Conservation (phyloP, 2,329 filamentous ascomycete genomes). For the Fusarium clavum region DNA sequence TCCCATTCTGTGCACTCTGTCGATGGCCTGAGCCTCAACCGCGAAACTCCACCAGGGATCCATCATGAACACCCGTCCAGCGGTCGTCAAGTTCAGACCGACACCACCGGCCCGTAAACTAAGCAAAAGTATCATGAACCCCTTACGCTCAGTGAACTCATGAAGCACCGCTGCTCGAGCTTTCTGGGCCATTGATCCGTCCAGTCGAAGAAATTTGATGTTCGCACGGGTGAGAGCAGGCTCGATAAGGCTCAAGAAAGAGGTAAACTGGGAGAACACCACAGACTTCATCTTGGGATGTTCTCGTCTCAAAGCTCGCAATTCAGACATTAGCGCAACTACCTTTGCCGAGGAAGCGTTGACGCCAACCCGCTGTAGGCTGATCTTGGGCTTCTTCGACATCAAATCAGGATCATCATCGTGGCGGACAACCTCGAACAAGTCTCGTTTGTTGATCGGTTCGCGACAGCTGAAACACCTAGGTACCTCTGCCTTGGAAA, state of each 20-base stretch:
- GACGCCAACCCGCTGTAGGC: slow-evolving; percentile 69
- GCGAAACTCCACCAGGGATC: slow-evolving; percentile 99
- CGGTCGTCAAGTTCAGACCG: slow-evolving; percentile 90
- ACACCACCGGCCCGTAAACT: slow-evolving; percentile 92
- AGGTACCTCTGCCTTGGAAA: slow-evolving; percentile 77
- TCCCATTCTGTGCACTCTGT: slow-evolving; percentile 97
- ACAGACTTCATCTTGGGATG: slow-evolving; percentile 84
- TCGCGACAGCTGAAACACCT: slow-evolving; percentile 93
- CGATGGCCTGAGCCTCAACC: slow-evolving; percentile 95
- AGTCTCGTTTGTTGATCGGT: slow-evolving; percentile 81
- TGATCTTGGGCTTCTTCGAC: slow-evolving; percentile 64
- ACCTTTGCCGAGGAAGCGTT: slow-evolving; percentile 89
- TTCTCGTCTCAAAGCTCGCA: slow-evolving; percentile 74
- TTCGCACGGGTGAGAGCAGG: slow-evolving; percentile 78
- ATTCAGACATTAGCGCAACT: slow-evolving; percentile 78
- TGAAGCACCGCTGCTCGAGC: slow-evolving; percentile 80
- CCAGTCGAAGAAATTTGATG: slow-evolving; percentile 86
- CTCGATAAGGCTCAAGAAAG: slow-evolving; percentile 91
- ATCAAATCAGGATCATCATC: slow-evolving; percentile 67
- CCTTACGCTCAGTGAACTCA: slow-evolving; percentile 71
- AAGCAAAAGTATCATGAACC: slow-evolving; percentile 81
- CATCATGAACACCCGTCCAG: slow-evolving; percentile 97
- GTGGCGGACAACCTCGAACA: slow-evolving; percentile 92
- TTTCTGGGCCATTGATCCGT: slow-evolving; percentile 91
- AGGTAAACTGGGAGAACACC: slow-evolving; percentile 97